Percentiles rank a stretch among this genome's conserved stretches.
phyloP scores from a whole-genome alignment of 176 grass and related monocot genomes.

The Panicum miliaceum region DNA sequence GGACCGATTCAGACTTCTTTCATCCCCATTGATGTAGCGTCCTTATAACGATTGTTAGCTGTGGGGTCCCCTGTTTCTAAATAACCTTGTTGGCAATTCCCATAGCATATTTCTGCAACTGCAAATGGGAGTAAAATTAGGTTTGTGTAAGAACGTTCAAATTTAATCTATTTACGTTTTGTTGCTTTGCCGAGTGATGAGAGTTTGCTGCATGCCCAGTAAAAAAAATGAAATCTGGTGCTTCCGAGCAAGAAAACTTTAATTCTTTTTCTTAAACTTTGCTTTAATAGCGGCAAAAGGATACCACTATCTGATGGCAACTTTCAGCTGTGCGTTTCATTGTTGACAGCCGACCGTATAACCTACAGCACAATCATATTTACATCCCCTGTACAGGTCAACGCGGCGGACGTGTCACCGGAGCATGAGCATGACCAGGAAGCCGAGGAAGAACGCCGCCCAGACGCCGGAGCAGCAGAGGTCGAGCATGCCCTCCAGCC shows the following conservation, averaged over 20 bases:
- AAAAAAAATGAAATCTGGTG: not conserved
- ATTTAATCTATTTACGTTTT: not conserved
- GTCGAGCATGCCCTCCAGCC: constrained; percentile 54
- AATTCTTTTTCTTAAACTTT: not conserved
- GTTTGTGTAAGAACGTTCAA: constrained; percentile 7
- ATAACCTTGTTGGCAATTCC: constrained; percentile 16
- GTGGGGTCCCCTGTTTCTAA: not conserved
- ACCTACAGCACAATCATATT: not conserved
- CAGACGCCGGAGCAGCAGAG: constrained; percentile 54
- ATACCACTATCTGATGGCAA: not conserved
- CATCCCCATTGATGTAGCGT: constrained; percentile 36
- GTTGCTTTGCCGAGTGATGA: not conserved
- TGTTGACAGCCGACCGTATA: not conserved
- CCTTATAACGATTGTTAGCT: constrained; percentile 8
- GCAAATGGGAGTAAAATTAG: not conserved
- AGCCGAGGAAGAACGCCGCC: constrained; percentile 36
- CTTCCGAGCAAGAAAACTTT: not conserved
- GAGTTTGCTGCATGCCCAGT: not conserved
- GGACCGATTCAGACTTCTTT: no score
- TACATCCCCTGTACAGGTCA: not conserved
- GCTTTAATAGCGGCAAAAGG: not conserved
- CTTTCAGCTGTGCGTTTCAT: not conserved
- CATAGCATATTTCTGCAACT: constrained; percentile 37
- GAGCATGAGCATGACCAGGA: constrained; percentile 45
- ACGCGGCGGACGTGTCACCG: constrained; percentile 11